These are phyloP conservation scores for Populus euphratica DNA, from an alignment of 345 rosid species.

Conservation along the genomic window DNA sequence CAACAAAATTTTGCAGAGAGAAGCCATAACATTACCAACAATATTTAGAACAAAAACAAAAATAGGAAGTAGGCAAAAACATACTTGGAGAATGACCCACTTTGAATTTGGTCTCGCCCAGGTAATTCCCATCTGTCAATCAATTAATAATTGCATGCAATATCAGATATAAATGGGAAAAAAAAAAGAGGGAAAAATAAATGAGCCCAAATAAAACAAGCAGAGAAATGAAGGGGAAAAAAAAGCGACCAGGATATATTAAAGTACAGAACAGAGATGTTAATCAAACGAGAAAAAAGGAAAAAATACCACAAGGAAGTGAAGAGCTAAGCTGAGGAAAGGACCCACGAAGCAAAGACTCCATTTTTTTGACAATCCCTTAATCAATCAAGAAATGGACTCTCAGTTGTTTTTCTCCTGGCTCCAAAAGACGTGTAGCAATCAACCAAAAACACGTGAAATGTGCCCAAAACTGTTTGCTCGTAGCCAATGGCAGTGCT, in stretches of 20 bases:
- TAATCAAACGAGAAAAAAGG: neutral
- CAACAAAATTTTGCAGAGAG: neutral
- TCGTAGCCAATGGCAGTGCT: too few relatives aligned
- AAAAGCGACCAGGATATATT: too few relatives aligned
- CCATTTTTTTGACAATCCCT: slow-evolving; percentile 34
- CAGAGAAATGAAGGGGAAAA: neutral
- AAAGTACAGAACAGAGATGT: neutral
- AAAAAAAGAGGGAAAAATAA: too few relatives aligned
- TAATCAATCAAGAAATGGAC: neutral
- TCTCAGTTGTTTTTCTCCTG: neutral
- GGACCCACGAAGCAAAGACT: slow-evolving; percentile 45
- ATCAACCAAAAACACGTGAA: too few relatives aligned
- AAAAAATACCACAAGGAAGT: slow-evolving; percentile 37
- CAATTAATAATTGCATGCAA: neutral
- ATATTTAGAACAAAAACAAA: neutral
- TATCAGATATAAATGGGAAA: neutral
- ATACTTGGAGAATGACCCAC: slow-evolving; percentile 24
- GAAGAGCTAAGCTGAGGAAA: slow-evolving; percentile 20
- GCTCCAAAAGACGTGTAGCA: too few relatives aligned
- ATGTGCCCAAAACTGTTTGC: too few relatives aligned
- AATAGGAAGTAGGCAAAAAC: neutral
- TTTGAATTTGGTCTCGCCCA: slow-evolving; percentile 31
- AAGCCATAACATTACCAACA: neutral
- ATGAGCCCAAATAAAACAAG: neutral
- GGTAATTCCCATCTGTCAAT: slow-evolving; percentile 27